A percentile compares a stretch with the other conserved stretches of the same genome.
phyloP scores from a whole-genome alignment of 805 yeast species.

The Wickerhamomyces chambardii region DNA sequence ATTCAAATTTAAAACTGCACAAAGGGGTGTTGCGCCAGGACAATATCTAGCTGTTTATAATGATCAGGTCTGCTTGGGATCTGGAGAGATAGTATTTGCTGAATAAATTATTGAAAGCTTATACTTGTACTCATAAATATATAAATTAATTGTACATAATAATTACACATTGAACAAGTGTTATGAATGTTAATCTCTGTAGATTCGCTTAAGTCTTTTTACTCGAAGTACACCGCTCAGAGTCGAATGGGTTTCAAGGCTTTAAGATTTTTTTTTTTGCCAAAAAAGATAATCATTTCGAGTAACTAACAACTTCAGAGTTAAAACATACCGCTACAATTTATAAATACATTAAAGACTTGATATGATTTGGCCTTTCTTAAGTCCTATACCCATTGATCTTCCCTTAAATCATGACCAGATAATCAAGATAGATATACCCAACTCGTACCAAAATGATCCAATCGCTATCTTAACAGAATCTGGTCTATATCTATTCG shows the following conservation, averaged over 20 bases:
- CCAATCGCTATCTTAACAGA: slow-evolving; percentile 22
- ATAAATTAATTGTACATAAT: no score
- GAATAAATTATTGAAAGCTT: not conserved
- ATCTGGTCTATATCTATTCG: slow-evolving; percentile 20
- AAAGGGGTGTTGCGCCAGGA: slow-evolving; percentile 83
- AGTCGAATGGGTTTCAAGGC: no score
- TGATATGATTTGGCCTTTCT: slow-evolving; percentile 10
- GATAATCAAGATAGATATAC: not conserved
- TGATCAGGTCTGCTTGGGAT: slow-evolving; percentile 60
- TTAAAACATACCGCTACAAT: not conserved
- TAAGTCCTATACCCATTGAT: slow-evolving; percentile 2
- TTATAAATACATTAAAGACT: not conserved
- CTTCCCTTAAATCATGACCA: not conserved
- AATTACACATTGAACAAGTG: no score
- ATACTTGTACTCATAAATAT: no score
- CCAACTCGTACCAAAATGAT: not conserved
- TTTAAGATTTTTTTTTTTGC: no score
- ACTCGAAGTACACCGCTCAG: no score
- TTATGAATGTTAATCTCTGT: no score
- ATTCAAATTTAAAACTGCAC: slow-evolving; percentile 33
- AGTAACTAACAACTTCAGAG: not conserved
- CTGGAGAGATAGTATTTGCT: slow-evolving; percentile 31
- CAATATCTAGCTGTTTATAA: slow-evolving; percentile 74
- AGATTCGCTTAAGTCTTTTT: no score
- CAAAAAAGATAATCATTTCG: no score